Base-by-base conservation (phyloP, 371 early-diverging fungal genomes). In the Coemansia sp. region DNA sequence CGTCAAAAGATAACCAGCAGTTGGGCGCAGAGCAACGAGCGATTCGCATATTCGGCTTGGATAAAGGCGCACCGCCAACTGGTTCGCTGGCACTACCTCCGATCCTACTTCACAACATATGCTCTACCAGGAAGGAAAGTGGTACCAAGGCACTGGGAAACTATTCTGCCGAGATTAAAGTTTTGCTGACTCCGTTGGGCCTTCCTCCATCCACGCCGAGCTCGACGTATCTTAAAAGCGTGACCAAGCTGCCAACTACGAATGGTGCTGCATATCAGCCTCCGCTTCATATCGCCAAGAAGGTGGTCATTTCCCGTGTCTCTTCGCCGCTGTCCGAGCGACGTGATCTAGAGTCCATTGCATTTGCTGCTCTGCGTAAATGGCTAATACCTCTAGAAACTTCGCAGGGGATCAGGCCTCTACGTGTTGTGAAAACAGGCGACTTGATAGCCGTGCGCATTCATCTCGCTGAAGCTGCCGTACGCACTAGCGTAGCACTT, bases 311-410 rank as follows among this genome's bases (percentile, higher is more conserved):
- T 21, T 88, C 93, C 7, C 84, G 93, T 9, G 82, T 94, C 2
- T 89, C 93, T 0, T 89, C 92, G 3, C 88, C 90, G 2, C 66
- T 85, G 4, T 87, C 90, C 0, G 88, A 87, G 63, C 89, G 92
- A 65, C 88, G 87, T 64, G 82, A 85, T 8, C 57, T 90, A 4
- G 88, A 93, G 67, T 75, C 82, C 0, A 83, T 84, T 1, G 83
- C 85, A 40, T 68, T 91, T 23, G 86, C 86, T 24, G 87, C 87
- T 2, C 70, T 92, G 24, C 86, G 86, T 67, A 69, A 75, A 8
- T 89, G 89, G 90, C 90, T 92, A 62, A 24, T 40, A 15, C 44
- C 65, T 13, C 23, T 39, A 3, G 21, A 2, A 13, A 36, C 17
- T 11, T 11, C 1, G 40, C n/a, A 1, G 1, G n/a, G 17, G 1